Percentiles rank a stretch among this genome's conserved stretches.
Conservation (phyloP, 2,329 filamentous ascomycete species). For the Zymoseptoria pseudotritici region DNA sequence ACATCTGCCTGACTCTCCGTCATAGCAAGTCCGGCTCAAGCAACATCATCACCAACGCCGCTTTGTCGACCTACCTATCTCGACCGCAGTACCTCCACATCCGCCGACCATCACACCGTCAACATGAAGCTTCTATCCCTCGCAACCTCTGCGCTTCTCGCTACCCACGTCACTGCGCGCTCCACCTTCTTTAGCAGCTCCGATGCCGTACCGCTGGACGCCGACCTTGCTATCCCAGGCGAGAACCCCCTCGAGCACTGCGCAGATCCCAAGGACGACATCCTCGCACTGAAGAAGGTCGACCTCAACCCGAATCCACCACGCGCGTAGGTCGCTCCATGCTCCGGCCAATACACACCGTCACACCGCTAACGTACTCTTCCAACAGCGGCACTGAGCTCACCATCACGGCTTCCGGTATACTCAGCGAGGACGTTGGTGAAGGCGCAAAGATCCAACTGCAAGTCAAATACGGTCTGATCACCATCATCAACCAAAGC, state of each 20-base stretch:
- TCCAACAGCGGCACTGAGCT: slow-evolving; percentile 63
- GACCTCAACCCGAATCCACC: slow-evolving; percentile 83
- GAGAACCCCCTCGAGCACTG: slow-evolving; percentile 82
- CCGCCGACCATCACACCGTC: background rate
- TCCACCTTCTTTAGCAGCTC: slow-evolving; percentile 17
- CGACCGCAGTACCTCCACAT: background rate
- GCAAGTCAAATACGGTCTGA: slow-evolving; percentile 88
- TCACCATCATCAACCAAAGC: slow-evolving; percentile 73
- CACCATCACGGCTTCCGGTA: slow-evolving; percentile 69
- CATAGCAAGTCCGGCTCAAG: background rate
- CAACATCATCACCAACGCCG: slow-evolving; percentile 1
- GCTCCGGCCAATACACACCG: background rate
- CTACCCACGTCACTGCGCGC: slow-evolving; percentile 23
- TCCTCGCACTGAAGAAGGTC: slow-evolving; percentile 69
- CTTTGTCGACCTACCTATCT: background rate
- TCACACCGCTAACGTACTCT: background rate
- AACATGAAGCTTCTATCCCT: slow-evolving; percentile 28
- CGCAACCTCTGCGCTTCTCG: slow-evolving; percentile 22
- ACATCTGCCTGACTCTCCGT: background rate
- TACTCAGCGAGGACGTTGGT: slow-evolving; percentile 63
- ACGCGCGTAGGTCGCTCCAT: slow-evolving; percentile 53
- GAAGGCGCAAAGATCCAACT: slow-evolving; percentile 75
- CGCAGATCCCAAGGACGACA: slow-evolving; percentile 58
- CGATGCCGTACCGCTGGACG: slow-evolving; percentile 18
- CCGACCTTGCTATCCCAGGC: slow-evolving; percentile 64